Percentiles rank a stretch among this genome's conserved stretches.
Evolutionary conservation across 768 basidiomycete genomes (phyloP).

Genomic region (Pisolithus marmoratus): DNA sequence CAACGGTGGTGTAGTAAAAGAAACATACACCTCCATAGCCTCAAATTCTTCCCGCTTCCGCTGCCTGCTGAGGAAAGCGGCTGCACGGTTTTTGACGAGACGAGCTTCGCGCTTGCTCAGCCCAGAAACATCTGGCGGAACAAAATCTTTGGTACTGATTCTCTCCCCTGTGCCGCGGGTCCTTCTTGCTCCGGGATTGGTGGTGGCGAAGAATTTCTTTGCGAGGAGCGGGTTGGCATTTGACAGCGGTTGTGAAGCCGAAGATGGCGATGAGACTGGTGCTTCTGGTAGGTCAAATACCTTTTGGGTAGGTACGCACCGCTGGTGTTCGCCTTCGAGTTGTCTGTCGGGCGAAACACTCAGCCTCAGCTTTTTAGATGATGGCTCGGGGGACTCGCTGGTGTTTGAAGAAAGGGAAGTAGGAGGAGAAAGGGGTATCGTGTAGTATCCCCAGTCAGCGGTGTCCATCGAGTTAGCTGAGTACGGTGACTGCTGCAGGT

Average conservation of each 20-base stretch:
- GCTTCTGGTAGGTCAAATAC: constrained; percentile 56
- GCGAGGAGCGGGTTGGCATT: constrained; percentile 27
- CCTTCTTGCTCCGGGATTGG: constrained; percentile 40
- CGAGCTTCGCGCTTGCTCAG: constrained; percentile 88
- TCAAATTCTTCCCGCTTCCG: constrained; percentile 92
- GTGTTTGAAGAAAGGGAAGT: constrained; percentile 39
- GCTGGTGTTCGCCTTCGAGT: constrained; percentile 40
- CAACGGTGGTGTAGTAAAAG: constrained; percentile 1
- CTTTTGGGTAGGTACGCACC: constrained; percentile 67
- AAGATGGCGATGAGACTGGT: constrained; percentile 31
- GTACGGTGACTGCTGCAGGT: constrained; percentile 34
- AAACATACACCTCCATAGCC: constrained; percentile 79
- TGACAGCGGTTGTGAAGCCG: constrained; percentile 25
- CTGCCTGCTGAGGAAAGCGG: constrained; percentile 87
- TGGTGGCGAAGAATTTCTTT: constrained; percentile 41
- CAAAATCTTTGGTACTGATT: constrained; percentile 70
- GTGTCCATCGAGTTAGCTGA: constrained; percentile 30
- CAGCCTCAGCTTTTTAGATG: constrained; percentile 46
- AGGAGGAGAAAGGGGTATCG: constrained; percentile 44
- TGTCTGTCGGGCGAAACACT: constrained; percentile 40
- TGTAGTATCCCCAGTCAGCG: constrained; percentile 46
- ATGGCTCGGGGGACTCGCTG: constrained; percentile 42
- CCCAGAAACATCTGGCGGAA: constrained; percentile 85
- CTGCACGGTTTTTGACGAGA: constrained; percentile 87
- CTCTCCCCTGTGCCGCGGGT: constrained; percentile 42